phyloP scores from a whole-genome alignment of 305 asterid genomes.

The Fraxinus angustifolia region DNA sequence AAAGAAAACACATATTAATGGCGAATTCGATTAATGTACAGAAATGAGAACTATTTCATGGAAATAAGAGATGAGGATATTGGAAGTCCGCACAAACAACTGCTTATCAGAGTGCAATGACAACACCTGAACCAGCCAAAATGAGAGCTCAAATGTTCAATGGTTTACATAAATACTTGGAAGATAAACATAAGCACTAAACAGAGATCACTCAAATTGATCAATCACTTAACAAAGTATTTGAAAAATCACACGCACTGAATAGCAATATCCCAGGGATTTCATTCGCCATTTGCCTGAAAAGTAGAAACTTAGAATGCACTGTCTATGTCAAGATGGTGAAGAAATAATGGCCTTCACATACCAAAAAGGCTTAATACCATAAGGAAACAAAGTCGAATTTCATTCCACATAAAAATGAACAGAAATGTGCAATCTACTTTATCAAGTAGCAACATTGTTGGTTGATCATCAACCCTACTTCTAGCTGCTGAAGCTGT shows the following conservation, averaged over 20 bases:
- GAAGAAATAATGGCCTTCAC: neutral
- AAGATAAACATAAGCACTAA: neutral
- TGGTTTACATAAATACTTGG: neutral
- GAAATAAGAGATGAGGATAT: neutral
- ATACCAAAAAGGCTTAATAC: neutral
- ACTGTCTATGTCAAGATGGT: neutral
- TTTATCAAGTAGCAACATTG: conserved; percentile 9
- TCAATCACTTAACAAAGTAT: neutral
- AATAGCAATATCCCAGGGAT: neutral
- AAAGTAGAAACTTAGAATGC: neutral
- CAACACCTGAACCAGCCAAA: neutral
- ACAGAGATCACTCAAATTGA: neutral
- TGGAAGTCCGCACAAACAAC: neutral
- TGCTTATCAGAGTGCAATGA: neutral
- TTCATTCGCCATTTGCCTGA: neutral
- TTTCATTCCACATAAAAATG: neutral
- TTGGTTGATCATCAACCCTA: conserved; percentile 8
- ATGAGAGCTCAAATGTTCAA: neutral
- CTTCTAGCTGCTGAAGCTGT: neutral
- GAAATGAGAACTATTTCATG: neutral
- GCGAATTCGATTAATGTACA: neutral
- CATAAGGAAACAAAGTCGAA: neutral
- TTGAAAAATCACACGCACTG: neutral
- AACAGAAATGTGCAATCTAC: neutral
- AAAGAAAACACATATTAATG: neutral